phyloP scores from a whole-genome alignment of 306 rosid genomes.

The Acacia melanoxylon region DNA sequence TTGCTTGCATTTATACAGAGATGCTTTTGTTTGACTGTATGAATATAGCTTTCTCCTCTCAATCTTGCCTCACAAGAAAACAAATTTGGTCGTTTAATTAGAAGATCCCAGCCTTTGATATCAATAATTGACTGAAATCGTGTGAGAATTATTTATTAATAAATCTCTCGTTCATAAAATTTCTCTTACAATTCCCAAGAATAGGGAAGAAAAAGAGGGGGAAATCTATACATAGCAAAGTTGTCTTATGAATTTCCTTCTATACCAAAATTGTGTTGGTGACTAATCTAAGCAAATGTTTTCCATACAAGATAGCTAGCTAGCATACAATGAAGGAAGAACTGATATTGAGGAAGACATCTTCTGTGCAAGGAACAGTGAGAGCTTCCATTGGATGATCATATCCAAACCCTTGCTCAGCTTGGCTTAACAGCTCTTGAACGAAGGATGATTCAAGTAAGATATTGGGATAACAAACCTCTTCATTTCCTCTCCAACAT shows the following conservation, averaged over 20 bases:
- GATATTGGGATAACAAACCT: conserved; percentile 25
- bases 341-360: neutral
- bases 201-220: too few species aligned
- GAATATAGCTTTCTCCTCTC: too few species aligned
- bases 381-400: neutral
- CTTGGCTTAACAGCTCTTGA: neutral
- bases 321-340: conserved; percentile 16
- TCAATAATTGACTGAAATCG: neutral
- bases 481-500: conserved; percentile 30
- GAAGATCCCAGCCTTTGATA: neutral
- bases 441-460: conserved; percentile 18
- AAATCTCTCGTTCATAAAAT: too few species aligned
- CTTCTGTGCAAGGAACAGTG: neutral
- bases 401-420: neutral
- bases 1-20: too few species aligned
- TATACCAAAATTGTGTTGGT: neutral
- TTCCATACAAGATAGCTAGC: neutral
- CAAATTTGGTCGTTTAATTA: neutral
- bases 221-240: too few species aligned
- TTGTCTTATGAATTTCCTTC: too few species aligned
- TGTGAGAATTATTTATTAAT: neutral
- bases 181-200: too few species aligned
- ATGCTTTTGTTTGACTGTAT: too few species aligned
- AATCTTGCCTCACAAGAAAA: neutral
- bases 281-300: neutral